phyloP scores from a whole-genome alignment of 805 yeast species.

The Lipomyces starkeyi region DNA sequence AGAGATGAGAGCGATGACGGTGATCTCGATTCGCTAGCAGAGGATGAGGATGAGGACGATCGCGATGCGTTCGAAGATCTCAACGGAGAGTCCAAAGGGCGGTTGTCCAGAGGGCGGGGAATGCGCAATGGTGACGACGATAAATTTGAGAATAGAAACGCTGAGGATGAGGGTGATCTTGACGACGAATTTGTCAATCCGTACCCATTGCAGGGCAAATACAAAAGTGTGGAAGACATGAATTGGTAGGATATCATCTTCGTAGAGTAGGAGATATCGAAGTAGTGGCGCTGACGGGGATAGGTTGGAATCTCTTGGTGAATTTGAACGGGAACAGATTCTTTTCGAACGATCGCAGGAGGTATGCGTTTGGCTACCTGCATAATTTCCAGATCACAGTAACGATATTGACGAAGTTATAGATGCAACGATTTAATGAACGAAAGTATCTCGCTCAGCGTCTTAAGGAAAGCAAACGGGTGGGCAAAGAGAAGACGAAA shows the following conservation, averaged over 20 bases:
- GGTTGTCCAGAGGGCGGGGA: slow-evolving; percentile 42
- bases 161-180: slow-evolving; percentile 46
- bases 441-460: slow-evolving; percentile 82
- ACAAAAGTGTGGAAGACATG: slow-evolving; percentile 80
- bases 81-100: slow-evolving; percentile 43
- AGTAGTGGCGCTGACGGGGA: background rate
- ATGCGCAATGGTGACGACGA: slow-evolving; percentile 45
- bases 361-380: slow-evolving; percentile 8
- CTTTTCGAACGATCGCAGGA: slow-evolving; percentile 92
- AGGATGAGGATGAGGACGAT: slow-evolving; percentile 53
- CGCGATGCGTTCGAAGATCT: slow-evolving; percentile 45
- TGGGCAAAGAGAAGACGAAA: slow-evolving; percentile 39
- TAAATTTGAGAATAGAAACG: slow-evolving; percentile 41
- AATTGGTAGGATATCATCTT: slow-evolving; percentile 42
- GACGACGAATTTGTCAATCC: slow-evolving; percentile 61
- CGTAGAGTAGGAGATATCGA: background rate
- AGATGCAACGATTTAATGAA: slow-evolving; percentile 83
- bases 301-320: slow-evolving; percentile 73
- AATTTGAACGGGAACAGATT: slow-evolving; percentile 88
- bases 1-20: slow-evolving; percentile 41
- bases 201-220: slow-evolving; percentile 92
- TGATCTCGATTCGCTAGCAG: slow-evolving; percentile 46
- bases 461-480: slow-evolving; percentile 61
- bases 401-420: background rate
- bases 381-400: background rate